Evolutionary conservation across 1,284 basidiomycete genomes (phyloP).

Genomic region (Heterobasidion annosum): DNA sequence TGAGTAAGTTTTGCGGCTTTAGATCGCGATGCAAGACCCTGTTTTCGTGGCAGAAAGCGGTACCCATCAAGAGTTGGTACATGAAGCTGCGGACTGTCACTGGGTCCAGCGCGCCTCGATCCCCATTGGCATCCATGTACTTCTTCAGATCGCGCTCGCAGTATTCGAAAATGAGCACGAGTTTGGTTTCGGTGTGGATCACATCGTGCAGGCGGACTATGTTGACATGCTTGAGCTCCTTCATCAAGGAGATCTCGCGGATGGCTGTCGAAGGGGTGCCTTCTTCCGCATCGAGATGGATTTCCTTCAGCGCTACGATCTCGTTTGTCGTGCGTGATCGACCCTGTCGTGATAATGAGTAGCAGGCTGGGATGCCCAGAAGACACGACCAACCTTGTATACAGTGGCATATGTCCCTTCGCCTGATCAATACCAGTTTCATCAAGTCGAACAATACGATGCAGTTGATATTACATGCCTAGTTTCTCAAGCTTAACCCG

Average conservation of each 20-base stretch:
- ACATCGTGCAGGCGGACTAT: slow-evolving; percentile 97
- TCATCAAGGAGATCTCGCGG: slow-evolving; percentile 94
- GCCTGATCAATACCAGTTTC: slow-evolving; percentile 28
- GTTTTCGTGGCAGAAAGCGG: slow-evolving; percentile 98
- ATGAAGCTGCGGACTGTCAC: slow-evolving; percentile 93
- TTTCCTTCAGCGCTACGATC: slow-evolving; percentile 88
- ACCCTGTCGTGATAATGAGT: slow-evolving; percentile 40
- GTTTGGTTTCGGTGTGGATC: slow-evolving; percentile 96
- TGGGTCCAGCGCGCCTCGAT: slow-evolving; percentile 90
- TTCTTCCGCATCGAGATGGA: slow-evolving; percentile 93
- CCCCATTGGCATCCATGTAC: slow-evolving; percentile 98
- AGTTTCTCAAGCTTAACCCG: slow-evolving; percentile 74
- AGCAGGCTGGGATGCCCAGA: not conserved
- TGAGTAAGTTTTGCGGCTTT: slow-evolving; percentile 96
- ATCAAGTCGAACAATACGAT: no score
- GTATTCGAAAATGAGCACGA: slow-evolving; percentile 98
- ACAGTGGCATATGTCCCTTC: slow-evolving; percentile 88
- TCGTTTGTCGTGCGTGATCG: slow-evolving; percentile 82
- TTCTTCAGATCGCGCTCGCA: slow-evolving; percentile 99
- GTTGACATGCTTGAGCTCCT: slow-evolving; percentile 92
- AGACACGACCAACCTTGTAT: slow-evolving; percentile 59
- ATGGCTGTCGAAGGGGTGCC: slow-evolving; percentile 93
- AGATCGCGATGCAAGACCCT: slow-evolving; percentile 96
- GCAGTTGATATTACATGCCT: slow-evolving; percentile 28
- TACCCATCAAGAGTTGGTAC: slow-evolving; percentile 96